Base-by-base conservation (phyloP, 2,329 filamentous ascomycete species). In the Thielaviopsis punctulata region DNA sequence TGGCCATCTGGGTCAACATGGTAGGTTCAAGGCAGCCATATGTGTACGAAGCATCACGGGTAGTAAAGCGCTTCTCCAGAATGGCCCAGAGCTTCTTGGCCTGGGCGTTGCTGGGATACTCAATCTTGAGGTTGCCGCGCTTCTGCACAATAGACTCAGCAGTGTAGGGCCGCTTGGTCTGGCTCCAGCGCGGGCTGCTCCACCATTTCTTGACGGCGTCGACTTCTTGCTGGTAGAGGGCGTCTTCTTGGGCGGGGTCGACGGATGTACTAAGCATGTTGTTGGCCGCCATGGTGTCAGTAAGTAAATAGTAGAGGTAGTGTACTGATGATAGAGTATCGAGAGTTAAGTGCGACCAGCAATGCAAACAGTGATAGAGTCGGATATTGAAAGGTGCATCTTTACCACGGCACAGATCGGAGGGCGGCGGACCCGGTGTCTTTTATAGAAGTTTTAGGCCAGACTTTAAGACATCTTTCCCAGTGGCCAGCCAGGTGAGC, bases 1-100 rank as follows among this genome's bases (percentile, higher is more conserved):
- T 95, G 61, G 90, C 90, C 92, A 98, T 98, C 68, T 98, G 92
- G 24, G 92, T 96, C 65, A 98, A 78, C 86, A 95, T 95, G 53
- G 94, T 95, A 10, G 92, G 92, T 65, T 98, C 92, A 58, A 98
- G 75, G 70, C 92, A 96, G 62, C 92, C 92, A 65, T 95, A 98
- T 54, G 92, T 98, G 72, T 83, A 94, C 69, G 86, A 93, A 47
- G 86, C 86, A 63, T 19, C 48, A 58, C 72, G 60, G 67, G 92
- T 87, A 71, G 84, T 73, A 74, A 92, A 98, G 59, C 88, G 82
- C 36, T 74, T 69, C 71, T 98, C 92, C 33, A 98, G 73, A 57
- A 89, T 89, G 41, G 76, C 75, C 89, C 89, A 98, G 49, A 96
- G 75, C 78, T 98, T 98, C 77, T 95, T 95, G 47, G 85, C 77